Evolutionary conservation across 371 early-diverging fungal species (phyloP).

Genomic region (Mortierella sp.): DNA sequence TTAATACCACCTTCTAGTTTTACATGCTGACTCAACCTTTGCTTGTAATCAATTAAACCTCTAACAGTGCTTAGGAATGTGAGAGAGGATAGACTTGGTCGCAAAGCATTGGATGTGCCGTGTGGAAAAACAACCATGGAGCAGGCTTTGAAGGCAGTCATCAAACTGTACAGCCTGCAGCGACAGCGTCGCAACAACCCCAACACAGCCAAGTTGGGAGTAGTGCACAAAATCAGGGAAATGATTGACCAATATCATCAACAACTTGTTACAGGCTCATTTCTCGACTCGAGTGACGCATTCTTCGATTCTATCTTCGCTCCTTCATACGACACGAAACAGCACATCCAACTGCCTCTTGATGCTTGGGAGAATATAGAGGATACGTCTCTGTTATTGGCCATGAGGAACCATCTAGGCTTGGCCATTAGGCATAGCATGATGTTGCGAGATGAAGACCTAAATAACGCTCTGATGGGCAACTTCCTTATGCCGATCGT

Average conservation of each 20-base stretch:
- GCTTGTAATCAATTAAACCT: background rate
- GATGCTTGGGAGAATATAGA: background rate
- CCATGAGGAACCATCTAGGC: background rate
- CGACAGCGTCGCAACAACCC: background rate
- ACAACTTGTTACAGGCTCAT: background rate
- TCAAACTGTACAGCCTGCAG: background rate
- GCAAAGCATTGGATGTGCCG: background rate
- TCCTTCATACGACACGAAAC: background rate
- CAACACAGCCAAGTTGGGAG: background rate
- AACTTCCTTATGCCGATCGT: background rate
- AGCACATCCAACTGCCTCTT: background rate
- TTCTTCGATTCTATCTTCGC: background rate
- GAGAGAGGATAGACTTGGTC: background rate
- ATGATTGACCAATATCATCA: background rate
- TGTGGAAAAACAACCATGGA: slow-evolving; percentile 2
- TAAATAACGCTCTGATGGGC: background rate
- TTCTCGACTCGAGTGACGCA: background rate
- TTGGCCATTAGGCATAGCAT: slow-evolving; percentile 1
- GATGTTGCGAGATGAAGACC: background rate
- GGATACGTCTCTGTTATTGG: background rate
- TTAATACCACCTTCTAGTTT: no score
- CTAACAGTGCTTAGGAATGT: background rate
- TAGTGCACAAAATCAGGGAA: background rate
- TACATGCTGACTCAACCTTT: no score
- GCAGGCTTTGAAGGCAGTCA: slow-evolving; percentile 2